These are phyloP conservation scores for Sphagnum fallax DNA, from an alignment of 228 moss, liverwort and hornwort species.

Conservation along the genomic window DNA sequence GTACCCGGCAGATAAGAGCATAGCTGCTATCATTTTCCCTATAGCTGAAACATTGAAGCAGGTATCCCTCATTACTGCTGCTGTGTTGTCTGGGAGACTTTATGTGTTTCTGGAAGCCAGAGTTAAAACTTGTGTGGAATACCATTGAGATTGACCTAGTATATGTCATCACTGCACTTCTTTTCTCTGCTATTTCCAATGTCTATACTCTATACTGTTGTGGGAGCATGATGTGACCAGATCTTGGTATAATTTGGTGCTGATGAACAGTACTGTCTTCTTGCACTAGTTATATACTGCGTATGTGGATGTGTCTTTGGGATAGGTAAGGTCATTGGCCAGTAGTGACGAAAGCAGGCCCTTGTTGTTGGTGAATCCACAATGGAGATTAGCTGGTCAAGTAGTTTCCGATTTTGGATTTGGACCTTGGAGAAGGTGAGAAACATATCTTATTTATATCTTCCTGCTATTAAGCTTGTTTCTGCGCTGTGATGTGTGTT, in stretches of 20 bases:
- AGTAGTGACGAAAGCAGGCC: constrained; percentile 68
- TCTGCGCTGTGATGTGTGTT: not conserved
- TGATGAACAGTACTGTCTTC: too few relatives aligned
- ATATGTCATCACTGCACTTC: too few relatives aligned
- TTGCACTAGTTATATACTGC: too few relatives aligned
- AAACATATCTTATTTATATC: not conserved
- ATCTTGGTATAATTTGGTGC: too few relatives aligned
- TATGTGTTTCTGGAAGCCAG: not conserved
- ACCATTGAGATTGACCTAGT: too few relatives aligned
- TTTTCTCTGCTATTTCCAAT: too few relatives aligned
- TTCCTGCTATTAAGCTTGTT: not conserved
- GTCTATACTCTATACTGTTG: too few relatives aligned
- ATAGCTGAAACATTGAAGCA: constrained; percentile 87
- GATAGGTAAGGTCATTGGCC: constrained; percentile 75
- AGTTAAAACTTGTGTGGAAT: too few relatives aligned
- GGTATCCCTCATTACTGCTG: constrained; percentile 22
- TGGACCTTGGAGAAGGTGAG: constrained; percentile 85
- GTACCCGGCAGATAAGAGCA: constrained; percentile 68
- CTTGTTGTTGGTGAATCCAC: constrained; percentile 73
- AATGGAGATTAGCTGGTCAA: constrained; percentile 89
- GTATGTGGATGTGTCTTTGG: not conserved
- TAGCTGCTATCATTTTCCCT: constrained; percentile 84
- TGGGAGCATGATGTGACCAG: too few relatives aligned
- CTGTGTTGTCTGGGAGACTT: not conserved
- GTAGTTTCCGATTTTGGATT: constrained; percentile 95